Evolutionary conservation across 129 eudicot genomes (phyloP), one percentile per base, ranked within the genome.

Genomic region (Sambucus nigra): DNA sequence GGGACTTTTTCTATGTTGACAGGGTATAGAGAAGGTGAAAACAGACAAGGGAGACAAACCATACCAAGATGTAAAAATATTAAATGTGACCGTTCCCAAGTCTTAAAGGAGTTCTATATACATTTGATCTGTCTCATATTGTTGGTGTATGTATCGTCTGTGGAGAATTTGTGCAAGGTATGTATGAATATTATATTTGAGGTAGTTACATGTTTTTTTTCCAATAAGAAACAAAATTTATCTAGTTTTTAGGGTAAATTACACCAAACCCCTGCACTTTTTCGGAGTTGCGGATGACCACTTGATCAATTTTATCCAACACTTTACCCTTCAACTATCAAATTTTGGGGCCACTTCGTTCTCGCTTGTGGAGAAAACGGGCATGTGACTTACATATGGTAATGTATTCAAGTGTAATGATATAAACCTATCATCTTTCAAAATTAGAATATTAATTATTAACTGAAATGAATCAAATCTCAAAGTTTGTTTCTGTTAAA

Each of bases 11-110:
- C 3, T 11, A 1, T 51, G 60, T 38, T 57, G 26, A 42, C 82
- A 92, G 99, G 94, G 67, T 28, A 82, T 92, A 40, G 99, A 92
- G 77, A 92, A 80, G 69, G 96, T 83, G 77, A 92, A 92, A 77
- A 81, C 87, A n/a, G 96, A 92, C 79, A 86, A 73, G 65, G 75
- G 60, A 55, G 96, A 92, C 70, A 92, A 73, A 67, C 99, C 99
- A 9, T 79, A 82, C 25, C 96, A 92, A 69, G 99, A 92, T 67
- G 91, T 92, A 22, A 92, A 92, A 63, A 92, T 92, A 67, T 63
- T 92, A 29, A 86, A 80, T 51, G 96, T 92, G 47, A 86, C 96
- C 3, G 80, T 92, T 59, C 99, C 99, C 53, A 92, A 92, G 74
- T 80, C 60, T 40, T 68, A 19, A 45, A 31, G 71, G 45, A 17